Percentiles rank a stretch among this genome's conserved stretches.
Conservation (phyloP, 2,329 filamentous ascomycete genomes). For the Drechslera avenae region DNA sequence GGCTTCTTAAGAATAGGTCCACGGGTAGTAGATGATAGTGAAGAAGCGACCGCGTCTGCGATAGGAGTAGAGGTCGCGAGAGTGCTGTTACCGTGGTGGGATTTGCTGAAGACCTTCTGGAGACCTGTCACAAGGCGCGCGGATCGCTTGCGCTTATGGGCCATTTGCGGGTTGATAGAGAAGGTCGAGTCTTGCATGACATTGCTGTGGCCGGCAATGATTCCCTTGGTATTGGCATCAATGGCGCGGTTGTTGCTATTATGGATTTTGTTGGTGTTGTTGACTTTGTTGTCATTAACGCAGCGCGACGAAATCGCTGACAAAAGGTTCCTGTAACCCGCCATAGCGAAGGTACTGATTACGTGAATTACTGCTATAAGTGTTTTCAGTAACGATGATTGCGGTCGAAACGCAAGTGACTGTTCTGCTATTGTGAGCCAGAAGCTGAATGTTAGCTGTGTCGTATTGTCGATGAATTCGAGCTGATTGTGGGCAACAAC, state of each 20-base stretch:
- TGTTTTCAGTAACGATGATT: not conserved
- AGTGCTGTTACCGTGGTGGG: not conserved
- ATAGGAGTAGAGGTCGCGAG: not conserved
- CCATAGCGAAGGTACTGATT: slow-evolving; percentile 53
- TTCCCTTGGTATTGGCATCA: too few species aligned
- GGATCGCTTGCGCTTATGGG: not conserved
- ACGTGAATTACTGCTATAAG: not conserved
- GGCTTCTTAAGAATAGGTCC: not conserved
- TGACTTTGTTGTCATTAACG: not conserved
- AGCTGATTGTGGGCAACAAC: not conserved
- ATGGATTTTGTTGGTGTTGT: not conserved
- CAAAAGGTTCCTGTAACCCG: slow-evolving; percentile 37
- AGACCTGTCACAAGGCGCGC: not conserved
- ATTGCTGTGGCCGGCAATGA: not conserved
- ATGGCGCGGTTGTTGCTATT: not conserved
- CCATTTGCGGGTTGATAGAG: not conserved
- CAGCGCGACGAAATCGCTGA: not conserved
- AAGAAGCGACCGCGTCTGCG: not conserved
- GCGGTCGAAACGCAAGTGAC: not conserved
- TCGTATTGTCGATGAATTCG: not conserved
- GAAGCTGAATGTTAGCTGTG: not conserved
- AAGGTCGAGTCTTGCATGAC: not conserved
- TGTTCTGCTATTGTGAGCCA: not conserved
- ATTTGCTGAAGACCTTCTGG: not conserved
- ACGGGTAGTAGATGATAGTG: not conserved